Evolutionary conservation across 441 rosid species (phyloP).

Genomic region (Bocquillonia castaneifolia): DNA sequence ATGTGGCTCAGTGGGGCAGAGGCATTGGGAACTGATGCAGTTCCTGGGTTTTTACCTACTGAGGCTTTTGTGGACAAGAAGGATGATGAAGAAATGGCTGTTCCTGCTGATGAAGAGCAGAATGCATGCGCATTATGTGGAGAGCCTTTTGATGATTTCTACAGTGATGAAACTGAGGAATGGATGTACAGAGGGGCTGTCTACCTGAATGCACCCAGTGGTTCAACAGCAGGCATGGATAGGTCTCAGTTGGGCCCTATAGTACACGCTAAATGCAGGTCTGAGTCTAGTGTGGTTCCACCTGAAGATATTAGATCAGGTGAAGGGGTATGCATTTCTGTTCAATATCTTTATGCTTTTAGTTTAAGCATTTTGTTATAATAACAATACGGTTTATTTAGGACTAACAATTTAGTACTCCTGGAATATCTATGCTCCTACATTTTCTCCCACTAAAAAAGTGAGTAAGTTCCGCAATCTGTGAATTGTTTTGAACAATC

Average conservation of each 20-base stretch:
- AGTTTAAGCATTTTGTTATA: background rate
- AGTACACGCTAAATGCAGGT: conserved; percentile 96
- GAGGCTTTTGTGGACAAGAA: conserved; percentile 70
- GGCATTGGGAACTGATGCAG: conserved; percentile 87
- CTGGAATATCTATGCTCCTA: too few species aligned
- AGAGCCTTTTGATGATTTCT: conserved; percentile 90
- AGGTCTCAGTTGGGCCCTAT: conserved; percentile 86
- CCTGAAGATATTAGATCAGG: conserved; percentile 39
- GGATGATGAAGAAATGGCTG: conserved; percentile 88
- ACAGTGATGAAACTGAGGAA: conserved; percentile 91
- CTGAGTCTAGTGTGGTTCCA: conserved; percentile 63
- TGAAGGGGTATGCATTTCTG: conserved; percentile 50
- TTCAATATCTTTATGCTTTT: conserved; percentile 9
- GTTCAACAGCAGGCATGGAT: conserved; percentile 54
- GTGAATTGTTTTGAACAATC: too few species aligned
- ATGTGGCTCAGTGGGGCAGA: conserved; percentile 99
- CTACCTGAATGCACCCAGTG: conserved; percentile 73
- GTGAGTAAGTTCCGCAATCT: too few species aligned
- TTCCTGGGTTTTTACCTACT: conserved; percentile 78
- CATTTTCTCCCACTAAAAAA: too few species aligned
- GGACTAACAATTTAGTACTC: too few species aligned
- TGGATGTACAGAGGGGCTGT: conserved; percentile 99
- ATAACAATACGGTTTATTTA: background rate
- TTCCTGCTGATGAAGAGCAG: conserved; percentile 97
- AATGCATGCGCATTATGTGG: conserved; percentile 87